Base-by-base conservation (phyloP, 352 stramenopile species). In the Globisporangium canariense region DNA sequence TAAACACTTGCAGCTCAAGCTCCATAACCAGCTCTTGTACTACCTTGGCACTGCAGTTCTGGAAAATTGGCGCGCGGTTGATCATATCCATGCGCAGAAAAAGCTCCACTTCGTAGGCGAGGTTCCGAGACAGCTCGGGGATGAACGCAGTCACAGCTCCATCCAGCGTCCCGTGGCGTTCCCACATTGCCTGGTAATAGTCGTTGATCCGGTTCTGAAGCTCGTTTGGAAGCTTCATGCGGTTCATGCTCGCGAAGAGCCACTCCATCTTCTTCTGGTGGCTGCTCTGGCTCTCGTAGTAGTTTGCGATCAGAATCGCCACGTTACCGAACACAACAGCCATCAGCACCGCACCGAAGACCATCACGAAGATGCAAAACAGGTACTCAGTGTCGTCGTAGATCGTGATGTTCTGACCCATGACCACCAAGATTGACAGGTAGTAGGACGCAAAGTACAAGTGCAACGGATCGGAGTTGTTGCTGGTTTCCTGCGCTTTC, bases 181-280 rank as follows among this genome's bases (percentile, higher is more conserved):
- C 83, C 85, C 86, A 96, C 79, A 96, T 92, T 13, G 81, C 78
- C 53, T 92, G 83, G 64, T 96, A 96, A 63, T 94, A 96, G 41
- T 86, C 83, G 55, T 89, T 91, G 60, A 96, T 91, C 20, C 87
- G 79, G 60, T 89, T 91, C 64, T 96, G 87, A 8, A 96, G 66
- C 8, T 90, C 82, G 47, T 79, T 75, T 3, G 87, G 85, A 20
- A 96, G 63, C 65, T 89, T 83, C 79, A 92, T 91, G 40, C 80
- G 71, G 59, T 78, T 86, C 87, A 96, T 96, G 56, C 80, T 89
- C 1, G 83, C 81, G 43, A 94, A 90, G 18, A 96, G 74, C 79
- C 81, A 91, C 60, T 93, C 86, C 87, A 96, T 93, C 62, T 94
- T 94, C 66, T 89, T 89, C 62, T 92, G 83, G 64, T 93, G 83